phyloP scores from a whole-genome alignment of 2,329 filamentous ascomycete genomes.

The Clarireedia monteithiana region DNA sequence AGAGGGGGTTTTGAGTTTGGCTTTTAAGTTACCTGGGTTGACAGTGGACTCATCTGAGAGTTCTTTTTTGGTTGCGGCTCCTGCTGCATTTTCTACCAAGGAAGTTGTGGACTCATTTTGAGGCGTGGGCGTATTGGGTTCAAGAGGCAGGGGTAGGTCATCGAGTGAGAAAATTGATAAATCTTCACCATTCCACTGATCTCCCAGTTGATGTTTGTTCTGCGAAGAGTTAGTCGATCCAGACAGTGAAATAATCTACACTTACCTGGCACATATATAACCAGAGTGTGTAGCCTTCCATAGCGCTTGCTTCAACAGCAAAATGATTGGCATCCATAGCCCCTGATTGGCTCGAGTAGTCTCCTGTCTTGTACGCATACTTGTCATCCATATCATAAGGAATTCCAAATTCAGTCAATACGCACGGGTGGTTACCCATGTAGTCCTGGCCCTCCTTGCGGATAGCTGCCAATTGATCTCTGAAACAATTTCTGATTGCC shows the following conservation, averaged over 20 bases:
- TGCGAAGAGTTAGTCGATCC: constrained; percentile 29
- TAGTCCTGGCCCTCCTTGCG: constrained; percentile 80
- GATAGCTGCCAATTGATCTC: constrained; percentile 77
- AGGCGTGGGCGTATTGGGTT: constrained; percentile 39
- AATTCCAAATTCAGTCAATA: constrained; percentile 94
- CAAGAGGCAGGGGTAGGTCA: constrained; percentile 57
- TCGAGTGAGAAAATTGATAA: constrained; percentile 83
- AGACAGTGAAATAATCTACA: not conserved
- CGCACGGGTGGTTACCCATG: constrained; percentile 79
- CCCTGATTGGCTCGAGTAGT: constrained; percentile 85
- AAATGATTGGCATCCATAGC: constrained; percentile 97
- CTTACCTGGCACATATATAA: constrained; percentile 66
- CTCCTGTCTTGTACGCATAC: constrained; percentile 87
- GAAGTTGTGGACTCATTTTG: constrained; percentile 41
- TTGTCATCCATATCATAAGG: constrained; percentile 99
- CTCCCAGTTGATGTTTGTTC: constrained; percentile 84
- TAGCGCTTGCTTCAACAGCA: constrained; percentile 73
- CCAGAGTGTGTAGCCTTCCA: constrained; percentile 88
- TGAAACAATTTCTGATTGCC: constrained; percentile 88
- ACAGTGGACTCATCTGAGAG: constrained; percentile 50
- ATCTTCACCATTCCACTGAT: constrained; percentile 97
- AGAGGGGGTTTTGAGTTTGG: constrained; percentile 59
- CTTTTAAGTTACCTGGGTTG: constrained; percentile 68
- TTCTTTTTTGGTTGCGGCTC: constrained; percentile 32
- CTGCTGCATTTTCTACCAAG: constrained; percentile 32